Base-by-base conservation (phyloP, 139 green algal genomes). In the Gonium pectorale region DNA sequence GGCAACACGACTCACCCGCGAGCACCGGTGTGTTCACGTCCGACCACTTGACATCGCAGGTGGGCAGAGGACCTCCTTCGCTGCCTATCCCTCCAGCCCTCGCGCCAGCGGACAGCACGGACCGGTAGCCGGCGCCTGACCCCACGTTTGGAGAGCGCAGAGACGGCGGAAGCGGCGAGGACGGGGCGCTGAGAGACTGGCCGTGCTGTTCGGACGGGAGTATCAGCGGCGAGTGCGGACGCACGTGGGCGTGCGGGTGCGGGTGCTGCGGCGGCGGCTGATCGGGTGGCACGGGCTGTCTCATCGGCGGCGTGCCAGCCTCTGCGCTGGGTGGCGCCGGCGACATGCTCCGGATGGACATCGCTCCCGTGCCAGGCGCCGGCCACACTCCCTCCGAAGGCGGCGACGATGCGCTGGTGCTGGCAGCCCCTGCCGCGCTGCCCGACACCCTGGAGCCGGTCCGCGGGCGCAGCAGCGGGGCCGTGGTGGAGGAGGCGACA, bases 11-110 rank as follows among this genome's bases (percentile, higher is more conserved):
- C 75, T 62, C 27, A 83, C 77, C n/a, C 0, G 77, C 77, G 3
- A 83, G 77, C 26, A 43, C 60, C 2, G 77, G 77, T 2, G 77
- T 83, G 62, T 83, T 60, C 77, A 83, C 77, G 62, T 83, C 77
- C 9, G 11, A 19, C 77, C 77, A 83, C 41, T 83, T 83, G 60
- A 83, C 27, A 31, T 83, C 77, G 24, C 41, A 64, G 21, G 29
- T n/a, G 1, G 60, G 17, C 60, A 83, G 43, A 3, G 77, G 77
- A 22, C 77, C 77, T 13, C 77, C 77, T 2, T 73, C 77, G 2
- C 37, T 64, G 43, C 77, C 77, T 15, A 83, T 83, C 22, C 62
- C 77, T 24, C 77, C 77, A 2, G 62, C 43, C 77, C 43, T 41
- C 46, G 68, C 43, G 46, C 56, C 17, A 56, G 49, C 49, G 5